These are phyloP conservation scores for Hypoxylon sp. DNA, from an alignment of 2,329 filamentous ascomycete genomes.

Conservation along the genomic window DNA sequence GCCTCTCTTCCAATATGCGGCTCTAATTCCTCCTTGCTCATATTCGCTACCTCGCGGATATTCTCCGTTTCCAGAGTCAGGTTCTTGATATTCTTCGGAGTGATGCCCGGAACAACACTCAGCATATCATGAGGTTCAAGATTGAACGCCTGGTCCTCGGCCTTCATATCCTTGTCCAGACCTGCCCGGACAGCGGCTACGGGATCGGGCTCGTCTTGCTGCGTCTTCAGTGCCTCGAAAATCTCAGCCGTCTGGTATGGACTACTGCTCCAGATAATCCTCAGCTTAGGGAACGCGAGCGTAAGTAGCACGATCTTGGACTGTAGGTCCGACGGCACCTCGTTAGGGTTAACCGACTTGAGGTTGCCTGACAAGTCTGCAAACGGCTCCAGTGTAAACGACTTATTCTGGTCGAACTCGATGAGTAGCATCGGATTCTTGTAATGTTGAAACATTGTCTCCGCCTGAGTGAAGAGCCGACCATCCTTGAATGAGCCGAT, in stretches of 20 bases:
- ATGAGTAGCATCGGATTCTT: constrained; percentile 91
- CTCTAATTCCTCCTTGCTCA: constrained; percentile 80
- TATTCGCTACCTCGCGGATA: constrained; percentile 87
- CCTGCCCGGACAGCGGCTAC: constrained; percentile 87
- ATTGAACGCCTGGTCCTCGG: constrained; percentile 80
- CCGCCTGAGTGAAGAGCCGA: constrained; percentile 90
- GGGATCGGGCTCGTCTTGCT: constrained; percentile 91
- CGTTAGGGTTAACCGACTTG: constrained; percentile 72
- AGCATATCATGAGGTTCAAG: constrained; percentile 93
- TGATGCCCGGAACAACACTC: constrained; percentile 85
- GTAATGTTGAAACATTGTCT: constrained; percentile 96
- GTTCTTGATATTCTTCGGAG: constrained; percentile 80
- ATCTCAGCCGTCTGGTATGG: constrained; percentile 98
- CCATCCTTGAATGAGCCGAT: constrained; percentile 94
- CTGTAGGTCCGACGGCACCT: constrained; percentile 82
- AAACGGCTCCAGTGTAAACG: constrained; percentile 91
- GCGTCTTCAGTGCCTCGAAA: constrained; percentile 92
- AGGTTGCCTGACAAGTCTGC: constrained; percentile 76
- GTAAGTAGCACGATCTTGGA: constrained; percentile 93
- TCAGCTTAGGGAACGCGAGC: constrained; percentile 88
- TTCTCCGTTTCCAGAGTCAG: constrained; percentile 81
- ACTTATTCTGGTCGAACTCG: constrained; percentile 97
- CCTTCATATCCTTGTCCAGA: constrained; percentile 74
- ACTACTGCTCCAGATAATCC: constrained; percentile 93
- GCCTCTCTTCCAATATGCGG: constrained; percentile 83